These are phyloP conservation scores for Tuber melanosporum DNA, from an alignment of 495 filamentous ascomycete genomes.

Conservation along the genomic window DNA sequence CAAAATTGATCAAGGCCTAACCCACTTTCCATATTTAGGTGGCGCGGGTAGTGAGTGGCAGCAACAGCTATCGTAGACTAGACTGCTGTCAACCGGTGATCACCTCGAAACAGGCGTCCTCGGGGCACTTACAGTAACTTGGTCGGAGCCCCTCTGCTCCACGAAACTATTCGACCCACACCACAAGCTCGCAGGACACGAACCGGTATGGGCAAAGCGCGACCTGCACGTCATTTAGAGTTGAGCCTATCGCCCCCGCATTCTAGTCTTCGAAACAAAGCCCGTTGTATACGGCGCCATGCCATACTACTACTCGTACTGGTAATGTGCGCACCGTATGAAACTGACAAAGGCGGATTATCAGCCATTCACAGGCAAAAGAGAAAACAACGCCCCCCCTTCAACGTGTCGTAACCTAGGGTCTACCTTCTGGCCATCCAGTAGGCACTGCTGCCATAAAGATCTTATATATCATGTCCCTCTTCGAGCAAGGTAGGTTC, in stretches of 20 bases:
- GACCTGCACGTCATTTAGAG: not conserved
- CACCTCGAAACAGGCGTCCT: not conserved
- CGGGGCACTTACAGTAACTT: not conserved
- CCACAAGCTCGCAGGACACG: not conserved
- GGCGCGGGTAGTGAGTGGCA: too few species aligned
- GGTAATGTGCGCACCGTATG: not conserved
- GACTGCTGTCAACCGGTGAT: not conserved
- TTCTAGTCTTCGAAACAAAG: not conserved
- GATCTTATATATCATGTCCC: not conserved
- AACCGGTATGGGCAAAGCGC: not conserved
- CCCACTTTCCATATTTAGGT: not conserved
- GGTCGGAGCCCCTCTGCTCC: not conserved
- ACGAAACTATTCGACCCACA: too few species aligned
- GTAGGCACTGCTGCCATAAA: not conserved
- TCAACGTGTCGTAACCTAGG: not conserved
- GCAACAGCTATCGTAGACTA: too few species aligned
- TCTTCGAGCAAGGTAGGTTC: not conserved
- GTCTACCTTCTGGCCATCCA: not conserved
- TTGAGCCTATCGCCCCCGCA: not conserved
- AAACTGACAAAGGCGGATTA: not conserved
- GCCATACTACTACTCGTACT: not conserved
- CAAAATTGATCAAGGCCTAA: not conserved
- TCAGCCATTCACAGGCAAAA: not conserved
- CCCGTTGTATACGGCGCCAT: not conserved
- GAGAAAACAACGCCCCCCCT: too few species aligned